Percentiles rank a stretch among this genome's conserved stretches.
Conservation (phyloP, 495 filamentous ascomycete genomes). For the Hyaloscypha finlandica region DNA sequence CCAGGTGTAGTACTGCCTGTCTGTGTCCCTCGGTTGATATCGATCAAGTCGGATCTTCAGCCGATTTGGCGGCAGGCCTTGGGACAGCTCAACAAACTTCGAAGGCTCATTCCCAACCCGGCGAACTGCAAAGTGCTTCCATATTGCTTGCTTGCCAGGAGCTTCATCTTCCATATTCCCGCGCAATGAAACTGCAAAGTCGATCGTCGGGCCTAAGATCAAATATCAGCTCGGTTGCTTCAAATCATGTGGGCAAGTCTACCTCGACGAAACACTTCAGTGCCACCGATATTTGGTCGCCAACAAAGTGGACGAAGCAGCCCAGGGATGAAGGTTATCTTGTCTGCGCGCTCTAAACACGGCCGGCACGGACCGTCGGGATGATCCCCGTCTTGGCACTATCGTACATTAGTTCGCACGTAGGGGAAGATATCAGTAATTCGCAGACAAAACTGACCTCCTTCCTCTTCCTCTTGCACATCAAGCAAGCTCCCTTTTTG, state of each 20-base stretch:
- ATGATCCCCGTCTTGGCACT: constrained; percentile 24
- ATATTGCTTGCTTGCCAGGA: constrained; percentile 18
- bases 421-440: neutral
- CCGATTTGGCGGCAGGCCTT: constrained; percentile 12
- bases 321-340: constrained; percentile 15
- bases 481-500: constrained; percentile 17
- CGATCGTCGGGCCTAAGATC: constrained; percentile 19
- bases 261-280: constrained; percentile 24
- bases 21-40: constrained; percentile 16
- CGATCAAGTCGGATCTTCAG: constrained; percentile 20
- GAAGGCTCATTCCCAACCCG: constrained; percentile 15
- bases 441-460: constrained; percentile 3
- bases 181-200: constrained; percentile 17
- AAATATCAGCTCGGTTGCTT: neutral
- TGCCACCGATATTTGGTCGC: constrained; percentile 21
- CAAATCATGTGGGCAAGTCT: neutral
- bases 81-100: constrained; percentile 19
- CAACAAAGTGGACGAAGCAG: constrained; percentile 21
- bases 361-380: constrained; percentile 16
- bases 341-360: constrained; percentile 8
- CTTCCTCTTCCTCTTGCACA: constrained; percentile 16
- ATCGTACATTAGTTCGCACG: neutral
- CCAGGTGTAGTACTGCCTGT: constrained; percentile 22
- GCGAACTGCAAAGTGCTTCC: constrained; percentile 19
- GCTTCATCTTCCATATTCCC: constrained; percentile 17